A percentile compares a stretch with the other conserved stretches of the same genome.
Conservation (phyloP, 1,139 yeast species). For the Hyphopichia khmerensis region DNA sequence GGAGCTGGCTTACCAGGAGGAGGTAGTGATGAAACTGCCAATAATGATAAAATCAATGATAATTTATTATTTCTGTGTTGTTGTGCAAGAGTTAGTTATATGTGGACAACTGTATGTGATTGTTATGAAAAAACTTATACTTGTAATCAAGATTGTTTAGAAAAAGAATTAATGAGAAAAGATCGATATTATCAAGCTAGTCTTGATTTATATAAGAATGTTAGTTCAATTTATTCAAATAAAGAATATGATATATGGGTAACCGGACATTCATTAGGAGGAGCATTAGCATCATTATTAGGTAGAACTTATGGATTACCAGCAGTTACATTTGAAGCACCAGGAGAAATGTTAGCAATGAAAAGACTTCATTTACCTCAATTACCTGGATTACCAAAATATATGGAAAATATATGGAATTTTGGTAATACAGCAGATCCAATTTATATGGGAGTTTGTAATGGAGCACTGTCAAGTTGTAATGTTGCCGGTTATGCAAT, state of each 20-base stretch:
- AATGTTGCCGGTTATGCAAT: slow-evolving; percentile 93
- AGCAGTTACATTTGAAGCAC: slow-evolving; percentile 87
- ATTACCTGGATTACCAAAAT: slow-evolving; percentile 86
- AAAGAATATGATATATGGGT: slow-evolving; percentile 72
- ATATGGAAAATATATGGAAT: slow-evolving; percentile 88
- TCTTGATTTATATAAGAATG: slow-evolving; percentile 74
- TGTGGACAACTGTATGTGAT: slow-evolving; percentile 96
- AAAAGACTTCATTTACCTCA: slow-evolving; percentile 83
- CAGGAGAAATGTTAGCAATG: slow-evolving; percentile 86
- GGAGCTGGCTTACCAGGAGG: slow-evolving; percentile 80
- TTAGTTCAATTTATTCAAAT: slow-evolving; percentile 63
- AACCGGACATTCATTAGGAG: slow-evolving; percentile 96
- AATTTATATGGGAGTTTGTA: slow-evolving; percentile 93
- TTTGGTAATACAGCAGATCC: slow-evolving; percentile 98
- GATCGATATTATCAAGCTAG: slow-evolving; percentile 85
- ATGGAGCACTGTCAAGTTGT: slow-evolving; percentile 90
- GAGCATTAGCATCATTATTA: slow-evolving; percentile 74
- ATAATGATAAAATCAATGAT: slow-evolving; percentile 81
- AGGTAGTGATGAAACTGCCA: slow-evolving; percentile 74
- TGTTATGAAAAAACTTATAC: slow-evolving; percentile 85
- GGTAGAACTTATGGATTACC: slow-evolving; percentile 93
- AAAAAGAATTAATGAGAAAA: slow-evolving; percentile 66
- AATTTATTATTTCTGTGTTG: slow-evolving; percentile 91
- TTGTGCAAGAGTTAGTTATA: slow-evolving; percentile 87
- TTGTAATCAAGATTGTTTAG: slow-evolving; percentile 87